These are phyloP conservation scores for Pyricularia sp. DNA, from an alignment of 2,329 filamentous ascomycete species.

Conservation along the genomic window DNA sequence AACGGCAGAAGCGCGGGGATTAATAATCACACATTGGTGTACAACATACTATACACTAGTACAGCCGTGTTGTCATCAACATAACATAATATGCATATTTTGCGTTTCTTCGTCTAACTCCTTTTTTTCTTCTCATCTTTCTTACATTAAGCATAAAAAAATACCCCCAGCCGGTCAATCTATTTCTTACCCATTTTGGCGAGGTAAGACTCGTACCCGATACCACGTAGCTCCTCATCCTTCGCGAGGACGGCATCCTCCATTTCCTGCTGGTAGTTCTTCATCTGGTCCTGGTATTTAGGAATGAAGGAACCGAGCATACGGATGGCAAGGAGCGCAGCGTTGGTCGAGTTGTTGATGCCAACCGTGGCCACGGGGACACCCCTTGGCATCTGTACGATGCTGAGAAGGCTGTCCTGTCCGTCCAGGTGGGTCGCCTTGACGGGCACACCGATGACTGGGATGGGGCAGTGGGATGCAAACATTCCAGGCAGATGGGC, in stretches of 20 bases:
- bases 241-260: constrained; percentile 2
- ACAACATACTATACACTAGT: neutral
- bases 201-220: constrained; percentile 3
- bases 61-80: neutral
- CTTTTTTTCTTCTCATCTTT: neutral
- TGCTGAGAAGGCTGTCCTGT: constrained; percentile 60
- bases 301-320: neutral
- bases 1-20: neutral
- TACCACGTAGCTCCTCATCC: neutral
- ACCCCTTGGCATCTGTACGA: constrained; percentile 70
- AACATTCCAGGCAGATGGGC: constrained; percentile 70
- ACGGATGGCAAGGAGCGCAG: constrained; percentile 18
- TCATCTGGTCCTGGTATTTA: constrained; percentile 3
- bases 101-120: neutral
- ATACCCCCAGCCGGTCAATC: constrained; percentile 31
- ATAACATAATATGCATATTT: neutral
- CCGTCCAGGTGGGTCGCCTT: constrained; percentile 66
- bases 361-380: constrained; percentile 67
- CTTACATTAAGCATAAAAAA: neutral
- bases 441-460: constrained; percentile 70
- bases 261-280: constrained; percentile 1
- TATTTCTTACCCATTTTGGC: constrained; percentile 3
- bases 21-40: too few relatives aligned
- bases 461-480: constrained; percentile 59
- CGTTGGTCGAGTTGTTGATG: constrained; percentile 74